Evolutionary conservation across 2,329 filamentous ascomycete genomes (phyloP), one percentile per base, ranked within the genome.

Genomic region (Alternaria viburni): DNA sequence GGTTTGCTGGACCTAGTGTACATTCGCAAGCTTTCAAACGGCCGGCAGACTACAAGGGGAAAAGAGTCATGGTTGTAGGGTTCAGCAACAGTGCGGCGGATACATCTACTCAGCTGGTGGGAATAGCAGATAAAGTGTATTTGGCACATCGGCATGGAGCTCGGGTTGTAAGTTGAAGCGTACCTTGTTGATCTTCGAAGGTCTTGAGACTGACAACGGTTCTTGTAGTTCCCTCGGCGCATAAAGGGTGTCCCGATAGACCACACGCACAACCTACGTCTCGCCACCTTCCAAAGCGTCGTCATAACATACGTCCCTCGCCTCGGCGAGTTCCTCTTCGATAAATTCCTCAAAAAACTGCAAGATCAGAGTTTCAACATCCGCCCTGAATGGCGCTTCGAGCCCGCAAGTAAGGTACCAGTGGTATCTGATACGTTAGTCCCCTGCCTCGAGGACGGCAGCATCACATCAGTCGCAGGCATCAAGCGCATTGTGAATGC

Each of bases 11-110:
- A 9, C 46, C 9, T 4, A 67, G 51, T 19, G 50, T 68, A 11
- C 68, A 71, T 12, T 67, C 68, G 2, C 62, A 57, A 52, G 58
- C 49, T 5, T 71, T 70, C 54, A 71, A 72, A 32, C 54, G 51
- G 21, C 69, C 69, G 1, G 21, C 30, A 56, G 47, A 69, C 4
- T 72, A 65, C 17, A 9, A 26, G 7, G 55, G 61, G 6, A 72
- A 69, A 21, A 59, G 59, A 58, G 68, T 75, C 36, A 61, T 75
- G 64, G 69, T 75, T 6, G 66, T 75, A 5, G 72, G 71, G 5
- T 73, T 74, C 25, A 69, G 70, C 8, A 73, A 76, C 26, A 72
- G 68, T 17, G 72, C 71, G 9, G 72, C 70, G 30, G 72, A 76
- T 46, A 70, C 69, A n/a, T 65, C 69, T 6, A 70, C 69, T 0